Conservation (phyloP, 139 green algal species). For the Zygnema cylindricum region DNA sequence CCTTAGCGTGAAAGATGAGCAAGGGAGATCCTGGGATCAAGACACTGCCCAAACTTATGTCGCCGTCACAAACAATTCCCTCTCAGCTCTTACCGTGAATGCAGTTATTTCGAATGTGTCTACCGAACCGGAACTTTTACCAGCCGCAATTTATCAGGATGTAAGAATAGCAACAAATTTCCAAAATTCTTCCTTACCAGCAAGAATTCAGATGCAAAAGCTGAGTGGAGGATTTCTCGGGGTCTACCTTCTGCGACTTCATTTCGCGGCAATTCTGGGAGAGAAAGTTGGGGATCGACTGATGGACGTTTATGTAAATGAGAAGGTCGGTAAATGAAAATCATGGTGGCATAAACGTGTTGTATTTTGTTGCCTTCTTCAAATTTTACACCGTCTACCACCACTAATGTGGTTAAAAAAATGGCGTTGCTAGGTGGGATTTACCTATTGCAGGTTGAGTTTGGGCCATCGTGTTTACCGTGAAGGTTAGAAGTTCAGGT, state of each 20-base stretch:
- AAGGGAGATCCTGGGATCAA: neutral
- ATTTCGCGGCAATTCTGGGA: neutral
- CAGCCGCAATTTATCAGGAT: neutral
- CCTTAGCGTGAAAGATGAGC: neutral
- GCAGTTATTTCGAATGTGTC: neutral
- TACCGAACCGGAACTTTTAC: neutral
- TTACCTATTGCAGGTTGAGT: too few species aligned
- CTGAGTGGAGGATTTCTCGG: neutral
- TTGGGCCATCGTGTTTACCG: too few species aligned
- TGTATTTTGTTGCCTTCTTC: too few species aligned
- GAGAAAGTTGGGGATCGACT: conserved; percentile 7
- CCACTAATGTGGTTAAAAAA: too few species aligned
- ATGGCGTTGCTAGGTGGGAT: too few species aligned
- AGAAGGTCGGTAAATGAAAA: conserved; percentile 21
- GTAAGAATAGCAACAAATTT: neutral
- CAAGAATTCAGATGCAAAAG: neutral
- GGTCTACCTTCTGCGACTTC: neutral
- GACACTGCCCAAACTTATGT: neutral
- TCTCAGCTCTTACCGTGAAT: neutral
- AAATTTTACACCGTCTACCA: too few species aligned
- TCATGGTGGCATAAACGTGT: too few species aligned
- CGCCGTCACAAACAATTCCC: neutral
- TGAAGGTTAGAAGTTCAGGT: too few species aligned
- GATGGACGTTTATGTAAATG: conserved; percentile 14
- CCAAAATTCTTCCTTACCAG: neutral